A percentile compares a stretch with the other conserved stretches of the same genome.
These are phyloP conservation scores for Anisodus acutangulus DNA, from an alignment of 257 asterid species.

Conservation along the genomic window DNA sequence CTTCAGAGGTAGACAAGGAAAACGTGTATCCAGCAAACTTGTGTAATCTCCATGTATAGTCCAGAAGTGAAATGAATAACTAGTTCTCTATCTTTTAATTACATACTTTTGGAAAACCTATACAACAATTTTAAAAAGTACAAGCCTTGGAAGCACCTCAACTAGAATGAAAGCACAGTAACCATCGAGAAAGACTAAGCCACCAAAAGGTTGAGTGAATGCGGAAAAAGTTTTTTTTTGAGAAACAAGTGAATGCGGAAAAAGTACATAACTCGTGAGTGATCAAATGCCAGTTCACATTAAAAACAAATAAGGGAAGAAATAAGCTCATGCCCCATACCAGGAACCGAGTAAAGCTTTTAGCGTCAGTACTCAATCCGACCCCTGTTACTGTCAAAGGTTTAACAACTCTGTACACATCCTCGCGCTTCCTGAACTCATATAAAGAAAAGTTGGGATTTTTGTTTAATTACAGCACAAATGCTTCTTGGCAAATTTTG, in stretches of 20 bases:
- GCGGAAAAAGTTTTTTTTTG: neutral
- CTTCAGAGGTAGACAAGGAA: neutral
- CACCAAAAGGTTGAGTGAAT: constrained; percentile 23
- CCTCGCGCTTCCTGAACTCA: constrained; percentile 80
- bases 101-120: neutral
- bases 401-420: constrained; percentile 84
- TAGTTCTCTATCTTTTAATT: neutral
- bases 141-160: neutral
- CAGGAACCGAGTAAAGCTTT: constrained; percentile 66
- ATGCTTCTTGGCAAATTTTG: constrained; percentile 7
- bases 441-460: constrained; percentile 29
- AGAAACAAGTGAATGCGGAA: neutral
- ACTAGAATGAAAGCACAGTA: neutral
- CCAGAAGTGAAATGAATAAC: constrained; percentile 2
- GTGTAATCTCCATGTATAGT: constrained; percentile 8
- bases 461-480: constrained; percentile 5
- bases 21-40: neutral
- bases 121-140: neutral
- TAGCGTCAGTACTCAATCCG: constrained; percentile 67
- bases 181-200: neutral
- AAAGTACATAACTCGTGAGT: neutral
- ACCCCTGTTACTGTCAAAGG: constrained; percentile 70
- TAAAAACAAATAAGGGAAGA: constrained; percentile 4
- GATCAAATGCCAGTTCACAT: neutral
- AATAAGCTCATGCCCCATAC: constrained; percentile 53